Evolutionary conservation across 768 basidiomycete species (phyloP), one percentile per base, ranked within the genome.

Genomic region (Sporobolomyces roseus): DNA sequence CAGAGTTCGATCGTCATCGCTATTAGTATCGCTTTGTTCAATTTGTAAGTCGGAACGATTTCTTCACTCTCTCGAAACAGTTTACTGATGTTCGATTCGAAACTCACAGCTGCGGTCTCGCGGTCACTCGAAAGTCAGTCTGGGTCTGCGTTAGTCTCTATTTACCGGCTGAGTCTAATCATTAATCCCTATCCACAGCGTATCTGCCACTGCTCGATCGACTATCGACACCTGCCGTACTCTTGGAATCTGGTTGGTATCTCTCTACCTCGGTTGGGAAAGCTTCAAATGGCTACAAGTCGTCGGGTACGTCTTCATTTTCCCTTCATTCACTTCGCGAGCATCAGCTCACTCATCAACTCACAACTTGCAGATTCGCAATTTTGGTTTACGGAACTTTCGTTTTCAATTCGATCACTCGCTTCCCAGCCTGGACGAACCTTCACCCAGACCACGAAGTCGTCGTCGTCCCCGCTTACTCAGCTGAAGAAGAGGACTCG

Each of bases 221-320:
- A 83, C 96, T 65, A 90, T 92, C 43, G 96, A 99, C 79, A 93
- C 93, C 9, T 96, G 92, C 80, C 84, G 96, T 74, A 98, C 96
- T 1, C 83, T 98, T 61, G 85, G 85, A n/a, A 98, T 99, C 77
- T 99, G 96, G 96, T 63, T 76, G 13, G 74, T 75, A 27, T 73
- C 70, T 5, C 74, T 77, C 27, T 51, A 46, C 32, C 65, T 78
- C 49, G 75, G 74, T 2, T 76, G 76, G 75, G 74, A 75, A 64
- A 12, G 43, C 7, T 71, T 75, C 67, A 63, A 65, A 33, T 33
- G 29, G 21, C 70, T 77, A 13, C 76, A 77, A 54, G 80, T 93
- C 71, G 81, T 99, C 75, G 91, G 90, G 66, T 68, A 1, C 21
- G 66, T 36, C 17, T 10, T 9, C 85, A 88, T 69, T 90, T 90